A percentile compares a stretch with the other conserved stretches of the same genome.
phyloP scores from a whole-genome alignment of 139 green algal species.

The Chlorella sorokiniana region DNA sequence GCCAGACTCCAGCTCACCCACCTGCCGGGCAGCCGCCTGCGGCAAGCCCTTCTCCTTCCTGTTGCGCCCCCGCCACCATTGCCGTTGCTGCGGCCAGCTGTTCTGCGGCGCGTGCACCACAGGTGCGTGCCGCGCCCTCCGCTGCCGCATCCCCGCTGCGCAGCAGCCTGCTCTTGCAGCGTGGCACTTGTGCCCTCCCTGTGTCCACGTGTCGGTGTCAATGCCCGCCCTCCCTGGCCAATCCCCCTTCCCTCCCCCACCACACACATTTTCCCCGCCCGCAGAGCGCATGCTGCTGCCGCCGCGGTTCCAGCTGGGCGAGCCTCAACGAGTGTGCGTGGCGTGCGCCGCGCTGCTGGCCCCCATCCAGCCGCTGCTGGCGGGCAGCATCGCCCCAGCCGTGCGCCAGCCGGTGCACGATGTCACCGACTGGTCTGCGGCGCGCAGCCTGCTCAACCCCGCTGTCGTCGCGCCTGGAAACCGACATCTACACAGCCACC shows the following conservation, averaged over 20 bases:
- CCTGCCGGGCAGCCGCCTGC: constrained; percentile 46
- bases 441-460: constrained; percentile 72
- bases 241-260: neutral
- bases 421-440: constrained; percentile 63
- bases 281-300: constrained; percentile 70
- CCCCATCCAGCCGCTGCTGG: constrained; percentile 74
- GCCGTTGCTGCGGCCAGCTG: constrained; percentile 73
- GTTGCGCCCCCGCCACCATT: constrained; percentile 73
- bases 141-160: too few species aligned
- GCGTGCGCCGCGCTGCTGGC: constrained; percentile 65
- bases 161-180: neutral
- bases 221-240: neutral
- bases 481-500: constrained; percentile 65
- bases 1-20: constrained; percentile 65
- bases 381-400: constrained; percentile 46
- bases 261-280: neutral
- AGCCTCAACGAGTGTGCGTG: constrained; percentile 73
- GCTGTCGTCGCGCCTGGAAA: constrained; percentile 61
- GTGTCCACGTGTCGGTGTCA: neutral
- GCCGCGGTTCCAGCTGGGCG: constrained; percentile 66
- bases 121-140: constrained; percentile 1
- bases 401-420: constrained; percentile 75
- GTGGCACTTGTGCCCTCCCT: too few species aligned
- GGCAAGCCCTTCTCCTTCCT: constrained; percentile 63
- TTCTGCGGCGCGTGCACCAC: constrained; percentile 75